Conservation (phyloP, 352 stramenopile species). For the Phytophthora sp. region DNA sequence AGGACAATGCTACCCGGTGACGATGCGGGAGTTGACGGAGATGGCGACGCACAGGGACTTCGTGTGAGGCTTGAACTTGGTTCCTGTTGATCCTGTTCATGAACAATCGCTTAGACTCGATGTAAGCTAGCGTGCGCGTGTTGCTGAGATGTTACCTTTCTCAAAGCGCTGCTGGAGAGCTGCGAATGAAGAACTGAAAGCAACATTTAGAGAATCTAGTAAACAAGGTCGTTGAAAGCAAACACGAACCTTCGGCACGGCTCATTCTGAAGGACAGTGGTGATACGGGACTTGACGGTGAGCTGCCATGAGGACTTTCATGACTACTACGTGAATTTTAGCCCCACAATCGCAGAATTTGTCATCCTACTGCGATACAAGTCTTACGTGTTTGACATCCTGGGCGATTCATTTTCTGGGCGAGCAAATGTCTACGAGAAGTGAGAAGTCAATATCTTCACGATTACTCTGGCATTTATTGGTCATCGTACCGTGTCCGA, state of each 20-base stretch:
- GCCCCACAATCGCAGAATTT: not conserved
- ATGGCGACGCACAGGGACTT: conserved; percentile 13
- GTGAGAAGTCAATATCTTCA: not conserved
- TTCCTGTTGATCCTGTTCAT: not conserved
- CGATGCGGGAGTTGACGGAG: conserved; percentile 39
- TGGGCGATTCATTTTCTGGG: not conserved
- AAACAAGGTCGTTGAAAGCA: not conserved
- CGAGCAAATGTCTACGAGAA: conserved; percentile 12
- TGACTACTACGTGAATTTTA: conserved; percentile 13
- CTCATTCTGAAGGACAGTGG: conserved; percentile 41
- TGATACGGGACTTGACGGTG: conserved; percentile 14
- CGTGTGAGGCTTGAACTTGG: conserved; percentile 1
- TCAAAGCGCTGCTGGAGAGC: conserved; percentile 5
- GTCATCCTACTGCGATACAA: not conserved
- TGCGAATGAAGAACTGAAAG: conserved; percentile 35
- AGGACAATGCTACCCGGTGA: conserved; percentile 49
- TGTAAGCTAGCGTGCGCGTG: no score
- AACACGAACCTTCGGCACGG: conserved; percentile 31
- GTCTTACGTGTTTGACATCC: conserved; percentile 13
- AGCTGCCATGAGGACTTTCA: not conserved
- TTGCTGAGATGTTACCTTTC: not conserved
- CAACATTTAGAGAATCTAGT: not conserved
- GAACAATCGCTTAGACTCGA: no score
- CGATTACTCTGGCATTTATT: no score
- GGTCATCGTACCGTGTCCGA: no score